phyloP scores from a whole-genome alignment of 208 protist species.

The Trypanosoma lewisi region DNA sequence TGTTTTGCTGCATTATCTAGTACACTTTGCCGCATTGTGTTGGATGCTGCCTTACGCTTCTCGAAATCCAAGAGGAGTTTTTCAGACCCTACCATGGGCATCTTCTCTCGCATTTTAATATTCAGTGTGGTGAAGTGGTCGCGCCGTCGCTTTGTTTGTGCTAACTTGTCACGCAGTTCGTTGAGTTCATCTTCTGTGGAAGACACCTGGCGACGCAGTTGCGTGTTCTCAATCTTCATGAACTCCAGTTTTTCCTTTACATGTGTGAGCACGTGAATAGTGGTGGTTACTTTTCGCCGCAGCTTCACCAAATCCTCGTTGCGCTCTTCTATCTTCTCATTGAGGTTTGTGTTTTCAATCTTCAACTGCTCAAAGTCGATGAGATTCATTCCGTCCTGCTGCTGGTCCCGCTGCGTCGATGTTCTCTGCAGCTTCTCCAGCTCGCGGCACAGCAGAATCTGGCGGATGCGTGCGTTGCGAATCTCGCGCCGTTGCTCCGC shows the following conservation, averaged over 20 bases:
- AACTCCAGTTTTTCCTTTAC: slow-evolving; percentile 98
- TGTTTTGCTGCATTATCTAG: slow-evolving; percentile 81
- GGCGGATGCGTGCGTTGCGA: slow-evolving; percentile 80
- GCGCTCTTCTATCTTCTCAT: slow-evolving; percentile 98
- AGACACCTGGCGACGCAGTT: slow-evolving; percentile 85
- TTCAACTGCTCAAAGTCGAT: slow-evolving; percentile 99
- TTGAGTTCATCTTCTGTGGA: slow-evolving; percentile 89
- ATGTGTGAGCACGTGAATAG: slow-evolving; percentile 97
- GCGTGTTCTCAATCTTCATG: slow-evolving; percentile 89
- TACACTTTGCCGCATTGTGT: slow-evolving; percentile 62
- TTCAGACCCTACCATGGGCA: slow-evolving; percentile 92
- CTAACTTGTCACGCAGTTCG: slow-evolving; percentile 83
- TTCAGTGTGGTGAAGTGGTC: slow-evolving; percentile 88
- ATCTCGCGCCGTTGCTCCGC: slow-evolving; percentile 71
- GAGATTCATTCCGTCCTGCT: slow-evolving; percentile 93
- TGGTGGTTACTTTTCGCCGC: slow-evolving; percentile 93
- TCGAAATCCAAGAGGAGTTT: slow-evolving; percentile 96
- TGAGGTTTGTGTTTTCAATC: slow-evolving; percentile 98
- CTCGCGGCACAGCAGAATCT: slow-evolving; percentile 89
- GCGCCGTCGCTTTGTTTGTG: slow-evolving; percentile 89
- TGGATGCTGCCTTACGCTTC: slow-evolving; percentile 79
- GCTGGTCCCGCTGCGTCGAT: slow-evolving; percentile 46
- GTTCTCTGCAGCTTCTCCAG: slow-evolving; percentile 60
- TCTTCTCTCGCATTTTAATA: slow-evolving; percentile 87
- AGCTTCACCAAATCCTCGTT: slow-evolving; percentile 97